Evolutionary conservation across 2,329 filamentous ascomycete genomes (phyloP).

Genomic region (Pseudogymnoascus sp.): DNA sequence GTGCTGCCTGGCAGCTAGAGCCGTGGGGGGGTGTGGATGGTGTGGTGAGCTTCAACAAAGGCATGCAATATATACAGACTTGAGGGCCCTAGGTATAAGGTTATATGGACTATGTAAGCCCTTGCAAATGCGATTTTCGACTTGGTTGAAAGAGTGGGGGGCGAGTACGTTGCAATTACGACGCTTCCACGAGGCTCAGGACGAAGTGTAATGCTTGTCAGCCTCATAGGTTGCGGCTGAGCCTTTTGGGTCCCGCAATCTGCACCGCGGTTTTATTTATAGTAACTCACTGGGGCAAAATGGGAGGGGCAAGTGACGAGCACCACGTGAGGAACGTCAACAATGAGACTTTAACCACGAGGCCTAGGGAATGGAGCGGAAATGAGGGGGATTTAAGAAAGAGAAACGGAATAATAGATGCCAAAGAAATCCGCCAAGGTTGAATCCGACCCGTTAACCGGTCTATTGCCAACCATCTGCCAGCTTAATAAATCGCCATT

Average conservation of each 20-base stretch:
- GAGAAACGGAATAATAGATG: neutral
- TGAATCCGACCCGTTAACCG: neutral
- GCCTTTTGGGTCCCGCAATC: neutral
- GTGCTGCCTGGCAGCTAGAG: neutral
- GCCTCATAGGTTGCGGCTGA: slow-evolving; percentile 4
- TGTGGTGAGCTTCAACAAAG: neutral
- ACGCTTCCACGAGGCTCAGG: neutral
- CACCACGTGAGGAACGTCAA: neutral
- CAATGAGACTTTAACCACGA: neutral
- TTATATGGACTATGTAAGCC: slow-evolving; percentile 2
- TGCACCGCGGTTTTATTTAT: neutral
- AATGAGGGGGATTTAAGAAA: neutral
- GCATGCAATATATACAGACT: neutral
- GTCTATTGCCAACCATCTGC: neutral
- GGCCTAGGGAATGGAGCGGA: neutral
- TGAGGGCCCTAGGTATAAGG: neutral
- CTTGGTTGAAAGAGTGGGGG: neutral
- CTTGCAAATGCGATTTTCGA: neutral
- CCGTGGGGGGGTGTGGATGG: neutral
- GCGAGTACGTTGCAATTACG: slow-evolving; percentile 6
- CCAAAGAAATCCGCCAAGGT: neutral
- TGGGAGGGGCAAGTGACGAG: neutral
- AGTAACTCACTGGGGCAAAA: neutral
- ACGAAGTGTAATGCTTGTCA: neutral
- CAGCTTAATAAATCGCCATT: neutral